These are phyloP conservation scores for Kalmusia sp. DNA, from an alignment of 2,329 filamentous ascomycete genomes.

Conservation along the genomic window DNA sequence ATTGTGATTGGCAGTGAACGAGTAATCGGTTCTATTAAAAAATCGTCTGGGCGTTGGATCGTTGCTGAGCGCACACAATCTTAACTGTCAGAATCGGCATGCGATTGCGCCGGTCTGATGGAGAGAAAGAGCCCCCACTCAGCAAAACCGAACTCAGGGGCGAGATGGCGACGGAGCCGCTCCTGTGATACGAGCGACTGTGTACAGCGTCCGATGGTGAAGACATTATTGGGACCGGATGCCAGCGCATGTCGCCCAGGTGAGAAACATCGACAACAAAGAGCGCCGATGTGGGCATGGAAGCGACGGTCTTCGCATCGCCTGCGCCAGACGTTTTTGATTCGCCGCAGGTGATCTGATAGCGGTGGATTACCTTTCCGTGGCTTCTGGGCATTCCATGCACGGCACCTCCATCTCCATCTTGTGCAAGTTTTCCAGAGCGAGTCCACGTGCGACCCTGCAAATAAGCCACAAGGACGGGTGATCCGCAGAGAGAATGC, in stretches of 20 bases:
- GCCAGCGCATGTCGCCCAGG: slow-evolving; percentile 20
- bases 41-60: slow-evolving; percentile 11
- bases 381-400: slow-evolving; percentile 46
- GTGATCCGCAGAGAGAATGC: slow-evolving; percentile 40
- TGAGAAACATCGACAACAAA: slow-evolving; percentile 10
- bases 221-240: slow-evolving; percentile 20
- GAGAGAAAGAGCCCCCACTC: slow-evolving; percentile 15
- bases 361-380: background rate
- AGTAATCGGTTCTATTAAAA: slow-evolving; percentile 24
- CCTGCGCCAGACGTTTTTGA: slow-evolving; percentile 5
- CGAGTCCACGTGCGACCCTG: background rate
- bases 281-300: slow-evolving; percentile 13
- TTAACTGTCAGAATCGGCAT: slow-evolving; percentile 36
- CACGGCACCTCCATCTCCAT: slow-evolving; percentile 12
- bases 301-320: too few relatives aligned
- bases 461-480: slow-evolving; percentile 40
- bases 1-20: slow-evolving; percentile 28
- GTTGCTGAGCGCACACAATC: slow-evolving; percentile 23
- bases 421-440: slow-evolving; percentile 38
- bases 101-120: slow-evolving; percentile 24
- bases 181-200: slow-evolving; percentile 28
- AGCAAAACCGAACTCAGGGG: slow-evolving; percentile 23
- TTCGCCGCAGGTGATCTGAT: background rate
- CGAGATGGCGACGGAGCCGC: slow-evolving; percentile 16
- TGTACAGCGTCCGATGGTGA: slow-evolving; percentile 4